Conservation (phyloP, 2,329 filamentous ascomycete species). For the Colletotrichum brevisporum region DNA sequence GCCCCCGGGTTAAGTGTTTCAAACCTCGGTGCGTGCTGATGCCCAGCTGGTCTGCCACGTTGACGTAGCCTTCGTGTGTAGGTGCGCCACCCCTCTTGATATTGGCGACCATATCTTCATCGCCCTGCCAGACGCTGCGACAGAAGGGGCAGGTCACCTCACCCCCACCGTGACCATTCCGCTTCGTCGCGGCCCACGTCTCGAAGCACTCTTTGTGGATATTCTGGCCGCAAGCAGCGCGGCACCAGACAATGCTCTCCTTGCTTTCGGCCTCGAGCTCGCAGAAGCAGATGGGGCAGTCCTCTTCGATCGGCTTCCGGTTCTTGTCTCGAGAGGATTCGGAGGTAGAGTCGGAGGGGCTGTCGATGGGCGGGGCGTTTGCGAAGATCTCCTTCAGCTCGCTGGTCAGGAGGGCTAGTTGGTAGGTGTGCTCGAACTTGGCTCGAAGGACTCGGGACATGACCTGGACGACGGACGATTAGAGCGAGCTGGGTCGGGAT, state of each 20-base stretch:
- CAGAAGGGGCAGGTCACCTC: constrained; percentile 73
- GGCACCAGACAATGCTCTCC: constrained; percentile 64
- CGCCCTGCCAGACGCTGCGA: constrained; percentile 68
- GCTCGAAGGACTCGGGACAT: constrained; percentile 73
- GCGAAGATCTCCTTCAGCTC: constrained; percentile 73
- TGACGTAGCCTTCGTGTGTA: constrained; percentile 71
- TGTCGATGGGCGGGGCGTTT: constrained; percentile 65
- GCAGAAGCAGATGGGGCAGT: constrained; percentile 72
- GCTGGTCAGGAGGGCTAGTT: constrained; percentile 70
- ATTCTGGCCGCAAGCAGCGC: constrained; percentile 67
- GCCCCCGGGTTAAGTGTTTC: constrained; percentile 25
- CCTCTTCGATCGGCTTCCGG: constrained; percentile 65
- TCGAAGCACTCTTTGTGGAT: constrained; percentile 68
- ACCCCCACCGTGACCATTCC: constrained; percentile 43
- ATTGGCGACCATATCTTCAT: constrained; percentile 57
- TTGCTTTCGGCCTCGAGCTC: constrained; percentile 54
- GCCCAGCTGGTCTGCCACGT: constrained; percentile 73
- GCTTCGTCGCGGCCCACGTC: constrained; percentile 66
- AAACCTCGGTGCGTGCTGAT: constrained; percentile 66
- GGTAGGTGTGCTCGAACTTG: constrained; percentile 69
- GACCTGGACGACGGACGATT: constrained; percentile 52
- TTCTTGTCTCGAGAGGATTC: constrained; percentile 54
- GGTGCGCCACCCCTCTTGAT: constrained; percentile 58
- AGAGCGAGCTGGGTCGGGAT: background rate
- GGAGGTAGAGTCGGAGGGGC: constrained; percentile 46